Percentiles rank a stretch among this genome's conserved stretches.
These are phyloP conservation scores for Rhizopus arrhizus DNA, from an alignment of 371 early-diverging fungal species.

Conservation along the genomic window DNA sequence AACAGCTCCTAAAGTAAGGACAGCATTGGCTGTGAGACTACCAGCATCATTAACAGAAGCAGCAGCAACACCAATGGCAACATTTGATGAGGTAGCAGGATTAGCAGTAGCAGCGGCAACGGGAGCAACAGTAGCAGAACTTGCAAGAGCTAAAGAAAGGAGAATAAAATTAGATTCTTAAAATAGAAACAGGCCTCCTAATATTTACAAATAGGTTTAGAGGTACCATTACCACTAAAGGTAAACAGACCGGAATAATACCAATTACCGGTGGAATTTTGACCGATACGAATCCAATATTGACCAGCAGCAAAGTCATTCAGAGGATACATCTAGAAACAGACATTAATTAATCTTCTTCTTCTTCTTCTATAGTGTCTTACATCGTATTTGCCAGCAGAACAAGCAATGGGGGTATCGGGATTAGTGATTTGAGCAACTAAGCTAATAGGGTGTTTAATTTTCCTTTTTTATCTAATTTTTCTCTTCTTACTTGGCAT, in stretches of 20 bases:
- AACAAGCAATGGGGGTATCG: constrained; percentile 14
- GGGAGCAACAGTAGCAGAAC: constrained; percentile 18
- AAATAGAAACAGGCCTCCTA: background rate
- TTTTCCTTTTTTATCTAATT: background rate
- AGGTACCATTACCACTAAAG: constrained; percentile 37
- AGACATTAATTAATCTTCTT: background rate
- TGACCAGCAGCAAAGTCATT: constrained; percentile 39
- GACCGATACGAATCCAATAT: constrained; percentile 47
- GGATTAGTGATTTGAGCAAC: constrained; percentile 20
- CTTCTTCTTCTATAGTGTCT: background rate
- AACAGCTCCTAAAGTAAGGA: constrained; percentile 35
- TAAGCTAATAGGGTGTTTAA: constrained; percentile 3
- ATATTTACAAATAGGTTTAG: constrained; percentile 33
- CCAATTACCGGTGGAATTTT: constrained; percentile 31
- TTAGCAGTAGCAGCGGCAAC: constrained; percentile 19
- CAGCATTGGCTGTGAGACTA: constrained; percentile 26
- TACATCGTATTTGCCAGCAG: constrained; percentile 18
- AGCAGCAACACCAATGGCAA: background rate
- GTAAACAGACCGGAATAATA: constrained; percentile 43
- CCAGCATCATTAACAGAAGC: constrained; percentile 10
- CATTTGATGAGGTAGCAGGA: constrained; percentile 16
- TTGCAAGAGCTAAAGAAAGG: constrained; percentile 12
- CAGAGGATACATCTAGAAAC: constrained; percentile 36
- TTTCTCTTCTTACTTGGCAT: constrained; percentile 39
- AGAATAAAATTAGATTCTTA: background rate